These are phyloP conservation scores for Colletotrichum liriopes DNA, from an alignment of 2,329 filamentous ascomycete species.

Conservation along the genomic window DNA sequence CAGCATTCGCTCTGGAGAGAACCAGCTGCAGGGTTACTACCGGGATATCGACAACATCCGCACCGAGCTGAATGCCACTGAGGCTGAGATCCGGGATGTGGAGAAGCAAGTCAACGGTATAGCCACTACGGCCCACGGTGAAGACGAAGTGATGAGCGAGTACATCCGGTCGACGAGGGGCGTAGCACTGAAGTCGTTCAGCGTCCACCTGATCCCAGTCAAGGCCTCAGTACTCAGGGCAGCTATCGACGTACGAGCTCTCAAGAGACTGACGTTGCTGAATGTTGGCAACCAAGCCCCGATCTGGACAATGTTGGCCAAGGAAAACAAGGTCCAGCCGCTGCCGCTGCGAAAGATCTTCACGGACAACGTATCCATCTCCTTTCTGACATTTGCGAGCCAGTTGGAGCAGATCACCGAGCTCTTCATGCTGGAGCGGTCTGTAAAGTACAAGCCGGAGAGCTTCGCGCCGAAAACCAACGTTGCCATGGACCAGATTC, in stretches of 20 bases:
- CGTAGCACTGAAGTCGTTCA: conserved; percentile 68
- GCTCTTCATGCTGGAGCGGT: conserved; percentile 72
- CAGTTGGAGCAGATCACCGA: conserved; percentile 70
- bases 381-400: conserved; percentile 69
- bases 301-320: conserved; percentile 72
- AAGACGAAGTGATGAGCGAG: conserved; percentile 57
- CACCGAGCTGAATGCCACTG: conserved; percentile 53
- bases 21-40: conserved; percentile 50
- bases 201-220: conserved; percentile 72
- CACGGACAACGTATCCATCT: conserved; percentile 73
- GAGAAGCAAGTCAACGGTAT: conserved; percentile 46
- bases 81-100: conserved; percentile 55
- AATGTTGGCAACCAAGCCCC: conserved; percentile 74
- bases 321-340: conserved; percentile 66
- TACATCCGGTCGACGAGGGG: conserved; percentile 74
- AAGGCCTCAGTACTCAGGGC: conserved; percentile 70
- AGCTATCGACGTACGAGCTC: conserved; percentile 69
- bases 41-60: conserved; percentile 53
- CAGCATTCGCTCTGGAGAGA: conserved; percentile 48
- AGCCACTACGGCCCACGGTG: conserved; percentile 40
- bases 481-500: conserved; percentile 71
- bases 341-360: conserved; percentile 72
- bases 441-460: conserved; percentile 65
- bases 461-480: conserved; percentile 66
- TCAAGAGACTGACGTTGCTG: conserved; percentile 73